Percentiles rank a stretch among this genome's conserved stretches.
These are phyloP conservation scores for Naganishia vaughanmartiniae DNA, from an alignment of 768 basidiomycete species.

Conservation along the genomic window DNA sequence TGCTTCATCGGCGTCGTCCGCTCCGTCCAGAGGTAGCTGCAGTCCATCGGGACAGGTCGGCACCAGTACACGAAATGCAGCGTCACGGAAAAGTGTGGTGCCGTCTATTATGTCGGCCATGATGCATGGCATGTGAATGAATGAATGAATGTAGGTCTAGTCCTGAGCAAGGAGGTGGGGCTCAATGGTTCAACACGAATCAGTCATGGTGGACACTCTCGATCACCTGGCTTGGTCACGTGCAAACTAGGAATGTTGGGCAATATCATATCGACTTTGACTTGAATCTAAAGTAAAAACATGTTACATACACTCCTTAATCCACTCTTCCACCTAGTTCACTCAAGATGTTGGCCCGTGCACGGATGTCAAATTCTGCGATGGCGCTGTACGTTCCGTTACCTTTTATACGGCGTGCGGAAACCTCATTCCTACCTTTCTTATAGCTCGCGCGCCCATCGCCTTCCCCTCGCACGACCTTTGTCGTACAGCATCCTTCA, in stretches of 20 bases:
- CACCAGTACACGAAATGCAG: slow-evolving; percentile 17
- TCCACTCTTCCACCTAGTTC: not conserved
- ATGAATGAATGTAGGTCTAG: too few relatives aligned
- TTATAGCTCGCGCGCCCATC: not conserved
- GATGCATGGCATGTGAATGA: not conserved
- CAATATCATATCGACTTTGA: not conserved
- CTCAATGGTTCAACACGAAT: too few relatives aligned
- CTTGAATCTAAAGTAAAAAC: too few relatives aligned
- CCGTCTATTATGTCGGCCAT: not conserved
- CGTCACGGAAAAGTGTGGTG: slow-evolving; percentile 22
- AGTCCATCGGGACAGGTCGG: slow-evolving; percentile 6
- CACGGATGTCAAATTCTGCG: not conserved
- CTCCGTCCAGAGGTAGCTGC: not conserved
- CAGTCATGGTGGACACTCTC: too few relatives aligned
- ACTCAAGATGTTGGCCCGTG: not conserved
- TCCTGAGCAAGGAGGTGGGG: too few relatives aligned
- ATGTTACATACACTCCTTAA: too few relatives aligned
- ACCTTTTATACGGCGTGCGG: not conserved
- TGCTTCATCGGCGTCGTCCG: not conserved
- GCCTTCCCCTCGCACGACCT: not conserved
- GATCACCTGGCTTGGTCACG: not conserved
- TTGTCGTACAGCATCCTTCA: not conserved
- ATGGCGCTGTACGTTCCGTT: not conserved
- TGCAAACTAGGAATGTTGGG: not conserved
- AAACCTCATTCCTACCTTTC: not conserved